phyloP scores from a whole-genome alignment of 1,284 basidiomycete genomes.

The Apiotrichum mycotoxinovorans region DNA sequence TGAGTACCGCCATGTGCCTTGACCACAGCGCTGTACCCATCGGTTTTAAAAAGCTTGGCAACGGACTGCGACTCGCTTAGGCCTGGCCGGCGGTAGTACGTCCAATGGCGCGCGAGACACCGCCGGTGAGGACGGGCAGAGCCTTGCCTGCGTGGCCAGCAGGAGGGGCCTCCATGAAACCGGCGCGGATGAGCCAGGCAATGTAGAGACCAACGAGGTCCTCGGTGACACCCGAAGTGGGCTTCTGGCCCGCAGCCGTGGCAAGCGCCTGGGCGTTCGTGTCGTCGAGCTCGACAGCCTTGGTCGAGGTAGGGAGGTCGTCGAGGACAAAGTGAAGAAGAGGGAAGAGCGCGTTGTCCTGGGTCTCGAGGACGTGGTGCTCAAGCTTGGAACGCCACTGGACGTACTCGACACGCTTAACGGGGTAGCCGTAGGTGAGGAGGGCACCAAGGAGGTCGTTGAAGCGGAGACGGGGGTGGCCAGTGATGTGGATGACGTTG shows the following conservation, averaged over 20 bases:
- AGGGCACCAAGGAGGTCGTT: conserved; percentile 81
- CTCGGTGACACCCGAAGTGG: conserved; percentile 69
- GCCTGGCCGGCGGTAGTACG: conserved; percentile 43
- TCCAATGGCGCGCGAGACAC: conserved; percentile 47
- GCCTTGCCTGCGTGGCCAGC: conserved; percentile 25
- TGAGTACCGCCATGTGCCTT: not conserved
- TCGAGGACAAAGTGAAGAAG: conserved; percentile 95
- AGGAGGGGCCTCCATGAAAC: conserved; percentile 72
- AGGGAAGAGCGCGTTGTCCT: conserved; percentile 97
- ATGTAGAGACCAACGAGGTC: conserved; percentile 81
- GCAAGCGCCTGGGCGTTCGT: conserved; percentile 71
- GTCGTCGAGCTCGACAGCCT: conserved; percentile 88
- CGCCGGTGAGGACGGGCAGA: conserved; percentile 47
- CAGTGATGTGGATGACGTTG: conserved; percentile 82
- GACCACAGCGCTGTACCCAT: too few relatives aligned
- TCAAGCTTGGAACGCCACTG: conserved; percentile 89
- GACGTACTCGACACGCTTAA: conserved; percentile 79
- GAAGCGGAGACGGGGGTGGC: conserved; percentile 82
- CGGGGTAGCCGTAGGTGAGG: conserved; percentile 73
- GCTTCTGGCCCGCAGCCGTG: conserved; percentile 52
- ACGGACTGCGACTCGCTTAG: not conserved
- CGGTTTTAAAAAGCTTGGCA: not conserved
- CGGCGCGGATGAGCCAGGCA: conserved; percentile 87
- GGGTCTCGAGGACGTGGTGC: conserved; percentile 85
- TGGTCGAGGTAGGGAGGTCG: conserved; percentile 93